Evolutionary conservation across 805 yeast genomes (phyloP).

Genomic region (Metschnikowia henanensis): DNA sequence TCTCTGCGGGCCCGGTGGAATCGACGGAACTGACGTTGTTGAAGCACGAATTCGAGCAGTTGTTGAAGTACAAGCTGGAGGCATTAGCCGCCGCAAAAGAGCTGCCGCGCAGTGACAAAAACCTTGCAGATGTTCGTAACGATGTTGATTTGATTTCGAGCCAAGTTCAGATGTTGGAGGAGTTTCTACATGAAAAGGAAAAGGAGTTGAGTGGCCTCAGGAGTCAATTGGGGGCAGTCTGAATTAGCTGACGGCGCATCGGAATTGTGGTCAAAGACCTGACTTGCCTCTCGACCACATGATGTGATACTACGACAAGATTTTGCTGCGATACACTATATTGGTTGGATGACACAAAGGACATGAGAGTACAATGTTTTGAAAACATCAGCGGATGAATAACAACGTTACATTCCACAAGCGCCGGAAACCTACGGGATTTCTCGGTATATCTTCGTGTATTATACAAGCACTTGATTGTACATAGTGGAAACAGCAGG

Average conservation of each 20-base stretch:
- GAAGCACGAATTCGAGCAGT: slow-evolving; percentile 74
- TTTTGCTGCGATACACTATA: background rate
- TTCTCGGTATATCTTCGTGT: slow-evolving; percentile 1
- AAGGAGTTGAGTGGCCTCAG: slow-evolving; percentile 46
- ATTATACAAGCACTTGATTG: slow-evolving; percentile 6
- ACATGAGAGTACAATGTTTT: too few species aligned
- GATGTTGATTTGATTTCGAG: slow-evolving; percentile 71
- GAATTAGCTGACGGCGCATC: background rate
- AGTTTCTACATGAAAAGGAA: slow-evolving; percentile 61
- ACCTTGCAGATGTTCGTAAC: slow-evolving; percentile 52
- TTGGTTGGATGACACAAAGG: too few species aligned
- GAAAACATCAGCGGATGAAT: too few species aligned
- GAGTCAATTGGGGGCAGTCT: slow-evolving; percentile 11
- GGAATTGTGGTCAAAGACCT: background rate
- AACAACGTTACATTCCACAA: background rate
- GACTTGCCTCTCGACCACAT: too few species aligned
- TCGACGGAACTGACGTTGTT: slow-evolving; percentile 26
- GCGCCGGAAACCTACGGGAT: background rate
- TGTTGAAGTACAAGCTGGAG: slow-evolving; percentile 73
- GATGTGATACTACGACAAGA: too few species aligned
- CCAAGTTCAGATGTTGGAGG: slow-evolving; percentile 74
- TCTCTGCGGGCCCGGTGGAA: slow-evolving; percentile 7
- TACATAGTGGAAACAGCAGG: background rate
- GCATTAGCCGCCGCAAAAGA: slow-evolving; percentile 38
- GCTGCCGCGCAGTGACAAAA: slow-evolving; percentile 21